Evolutionary conservation across 805 yeast species (phyloP).

Genomic region (Candida coquimbonensis): DNA sequence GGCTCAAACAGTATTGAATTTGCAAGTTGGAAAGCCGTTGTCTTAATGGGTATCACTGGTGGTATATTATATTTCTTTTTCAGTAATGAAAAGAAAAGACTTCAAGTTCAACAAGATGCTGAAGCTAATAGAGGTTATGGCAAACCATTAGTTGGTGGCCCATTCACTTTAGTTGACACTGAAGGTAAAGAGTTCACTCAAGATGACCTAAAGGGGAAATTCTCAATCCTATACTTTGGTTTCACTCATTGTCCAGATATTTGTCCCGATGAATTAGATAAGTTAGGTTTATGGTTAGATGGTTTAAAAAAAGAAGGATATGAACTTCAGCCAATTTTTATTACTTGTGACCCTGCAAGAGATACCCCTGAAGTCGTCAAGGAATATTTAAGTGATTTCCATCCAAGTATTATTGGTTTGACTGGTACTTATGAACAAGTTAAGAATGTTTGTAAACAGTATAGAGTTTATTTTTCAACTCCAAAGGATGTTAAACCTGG

Average conservation of each 20-base stretch:
- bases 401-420: slow-evolving; percentile 80
- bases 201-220: slow-evolving; percentile 67
- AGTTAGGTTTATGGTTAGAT: slow-evolving; percentile 63
- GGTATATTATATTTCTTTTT: slow-evolving; percentile 67
- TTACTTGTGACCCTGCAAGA: slow-evolving; percentile 96
- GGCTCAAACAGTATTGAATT: slow-evolving; percentile 52
- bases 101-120: slow-evolving; percentile 69
- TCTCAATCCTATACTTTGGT: slow-evolving; percentile 87
- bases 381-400: slow-evolving; percentile 82
- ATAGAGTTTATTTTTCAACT: slow-evolving; percentile 94
- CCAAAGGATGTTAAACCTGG: slow-evolving; percentile 93
- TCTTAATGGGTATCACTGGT: slow-evolving; percentile 61
- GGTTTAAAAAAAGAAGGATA: slow-evolving; percentile 52
- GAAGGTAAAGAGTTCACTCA: slow-evolving; percentile 72
- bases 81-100: slow-evolving; percentile 65
- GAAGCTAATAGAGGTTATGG: slow-evolving; percentile 86
- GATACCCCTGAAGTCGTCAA: slow-evolving; percentile 83
- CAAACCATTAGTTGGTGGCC: slow-evolving; percentile 89
- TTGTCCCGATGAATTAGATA: slow-evolving; percentile 96
- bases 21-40: slow-evolving; percentile 79
- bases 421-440: slow-evolving; percentile 87
- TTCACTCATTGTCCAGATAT: slow-evolving; percentile 98
- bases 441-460: slow-evolving; percentile 79
- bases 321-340: slow-evolving; percentile 76
- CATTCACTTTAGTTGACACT: slow-evolving; percentile 66